phyloP scores from a whole-genome alignment of 495 filamentous ascomycete genomes.

The Podospora comata region DNA sequence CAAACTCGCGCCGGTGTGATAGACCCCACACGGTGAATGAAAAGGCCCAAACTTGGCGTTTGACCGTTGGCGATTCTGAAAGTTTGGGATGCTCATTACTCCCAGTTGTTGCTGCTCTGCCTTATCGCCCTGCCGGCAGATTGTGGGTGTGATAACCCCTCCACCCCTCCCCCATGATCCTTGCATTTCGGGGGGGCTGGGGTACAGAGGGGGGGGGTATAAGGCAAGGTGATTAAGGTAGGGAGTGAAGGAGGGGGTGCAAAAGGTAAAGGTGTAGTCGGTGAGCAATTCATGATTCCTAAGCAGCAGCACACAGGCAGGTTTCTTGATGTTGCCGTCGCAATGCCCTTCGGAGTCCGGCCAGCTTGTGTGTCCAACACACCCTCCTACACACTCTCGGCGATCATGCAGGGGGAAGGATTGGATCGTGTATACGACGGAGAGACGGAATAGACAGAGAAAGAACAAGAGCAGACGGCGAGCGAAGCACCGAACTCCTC shows the following conservation, averaged over 20 bases:
- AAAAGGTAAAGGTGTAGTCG: not conserved
- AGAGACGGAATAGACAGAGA: not conserved
- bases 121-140: not conserved
- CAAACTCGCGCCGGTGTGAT: not conserved
- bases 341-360: conserved; percentile 12
- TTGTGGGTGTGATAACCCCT: not conserved
- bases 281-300: not conserved
- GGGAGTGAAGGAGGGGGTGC: not conserved
- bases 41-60: not conserved
- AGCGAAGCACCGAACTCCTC: not conserved
- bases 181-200: not conserved
- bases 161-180: not conserved
- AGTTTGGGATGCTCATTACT: not conserved
- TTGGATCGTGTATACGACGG: conserved; percentile 3
- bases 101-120: not conserved
- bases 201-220: not conserved
- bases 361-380: conserved; percentile 2
- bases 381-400: conserved; percentile 19
- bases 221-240: not conserved
- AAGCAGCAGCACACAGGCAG: not conserved
- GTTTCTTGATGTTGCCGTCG: not conserved
- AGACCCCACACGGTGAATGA: not conserved
- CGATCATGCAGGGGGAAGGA: conserved; percentile 28
- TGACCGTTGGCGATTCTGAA: not conserved
- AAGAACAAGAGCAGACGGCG: not conserved